phyloP scores from a whole-genome alignment of 768 basidiomycete genomes.

The Lactarius quietus region DNA sequence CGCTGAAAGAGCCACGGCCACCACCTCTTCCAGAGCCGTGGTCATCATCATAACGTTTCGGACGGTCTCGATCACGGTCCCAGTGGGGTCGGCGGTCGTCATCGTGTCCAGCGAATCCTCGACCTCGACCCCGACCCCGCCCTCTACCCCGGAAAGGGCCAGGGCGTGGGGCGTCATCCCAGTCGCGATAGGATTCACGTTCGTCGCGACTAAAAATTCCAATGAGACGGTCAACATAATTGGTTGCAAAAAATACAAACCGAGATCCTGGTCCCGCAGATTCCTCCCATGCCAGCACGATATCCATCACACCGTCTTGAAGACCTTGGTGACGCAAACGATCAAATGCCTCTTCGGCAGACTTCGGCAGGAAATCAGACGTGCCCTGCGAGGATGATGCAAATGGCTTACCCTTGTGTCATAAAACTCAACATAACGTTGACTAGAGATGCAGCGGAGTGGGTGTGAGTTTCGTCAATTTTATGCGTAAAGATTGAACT shows the following conservation, averaged over 20 bases:
- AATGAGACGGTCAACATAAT: neutral
- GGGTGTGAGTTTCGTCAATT: conserved; percentile 8
- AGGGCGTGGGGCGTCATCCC: conserved; percentile 30
- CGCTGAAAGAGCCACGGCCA: conserved; percentile 41
- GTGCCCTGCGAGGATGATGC: neutral
- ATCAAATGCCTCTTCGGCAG: conserved; percentile 76
- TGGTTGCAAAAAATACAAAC: conserved; percentile 8
- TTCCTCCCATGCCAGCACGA: conserved; percentile 80
- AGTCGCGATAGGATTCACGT: conserved; percentile 30
- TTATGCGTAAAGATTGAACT: neutral
- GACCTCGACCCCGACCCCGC: conserved; percentile 32
- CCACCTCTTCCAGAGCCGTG: conserved; percentile 31
- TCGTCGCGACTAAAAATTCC: conserved; percentile 35
- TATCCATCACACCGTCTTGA: conserved; percentile 87
- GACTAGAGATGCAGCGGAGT: conserved; percentile 45
- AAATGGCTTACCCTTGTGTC: conserved; percentile 67
- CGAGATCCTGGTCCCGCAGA: conserved; percentile 43
- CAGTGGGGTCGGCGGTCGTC: conserved; percentile 24
- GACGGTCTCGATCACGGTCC: conserved; percentile 23
- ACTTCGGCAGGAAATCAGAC: conserved; percentile 40
- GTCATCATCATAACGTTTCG: conserved; percentile 36
- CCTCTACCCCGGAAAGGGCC: conserved; percentile 30
- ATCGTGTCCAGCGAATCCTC: conserved; percentile 22
- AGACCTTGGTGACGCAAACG: conserved; percentile 70
- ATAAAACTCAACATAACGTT: conserved; percentile 90